These are phyloP conservation scores for Xylaria polymorpha DNA, from an alignment of 2,329 filamentous ascomycete species.

Conservation along the genomic window DNA sequence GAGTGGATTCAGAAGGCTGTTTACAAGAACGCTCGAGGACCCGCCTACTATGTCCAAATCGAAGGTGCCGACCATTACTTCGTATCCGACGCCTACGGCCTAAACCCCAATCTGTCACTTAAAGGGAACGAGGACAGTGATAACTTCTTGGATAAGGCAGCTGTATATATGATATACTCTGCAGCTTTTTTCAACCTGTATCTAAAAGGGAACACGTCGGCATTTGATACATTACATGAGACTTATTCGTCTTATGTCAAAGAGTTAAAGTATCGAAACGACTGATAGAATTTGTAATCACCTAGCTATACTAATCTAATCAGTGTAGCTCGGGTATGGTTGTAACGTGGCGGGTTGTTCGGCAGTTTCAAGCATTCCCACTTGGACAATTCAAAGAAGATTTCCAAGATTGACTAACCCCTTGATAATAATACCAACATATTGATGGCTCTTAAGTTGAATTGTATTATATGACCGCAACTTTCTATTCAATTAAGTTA, in stretches of 20 bases:
- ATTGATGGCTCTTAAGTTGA: too few species aligned
- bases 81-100: constrained; percentile 32
- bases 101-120: constrained; percentile 27
- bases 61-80: constrained; percentile 35
- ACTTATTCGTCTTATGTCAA: constrained; percentile 22
- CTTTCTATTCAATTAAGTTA: too few species aligned
- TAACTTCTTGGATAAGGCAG: constrained; percentile 37
- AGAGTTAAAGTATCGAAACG: constrained; percentile 24
- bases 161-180: constrained; percentile 38
- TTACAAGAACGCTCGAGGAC: constrained; percentile 28
- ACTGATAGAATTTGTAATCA: background rate
- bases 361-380: too few species aligned
- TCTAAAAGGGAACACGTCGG: constrained; percentile 33
- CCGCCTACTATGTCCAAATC: constrained; percentile 35
- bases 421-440: too few species aligned
- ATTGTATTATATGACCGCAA: too few species aligned
- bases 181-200: constrained; percentile 35
- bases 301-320: constrained; percentile 46
- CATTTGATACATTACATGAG: constrained; percentile 12
- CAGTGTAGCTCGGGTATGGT: background rate
- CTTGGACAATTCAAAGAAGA: too few species aligned
- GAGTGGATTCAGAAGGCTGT: constrained; percentile 32
- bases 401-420: too few species aligned
- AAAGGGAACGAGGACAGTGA: constrained; percentile 24
- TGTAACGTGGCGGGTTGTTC: too few species aligned